These are phyloP conservation scores for Xylaria cubensis DNA, from an alignment of 495 filamentous ascomycete genomes.

Conservation along the genomic window DNA sequence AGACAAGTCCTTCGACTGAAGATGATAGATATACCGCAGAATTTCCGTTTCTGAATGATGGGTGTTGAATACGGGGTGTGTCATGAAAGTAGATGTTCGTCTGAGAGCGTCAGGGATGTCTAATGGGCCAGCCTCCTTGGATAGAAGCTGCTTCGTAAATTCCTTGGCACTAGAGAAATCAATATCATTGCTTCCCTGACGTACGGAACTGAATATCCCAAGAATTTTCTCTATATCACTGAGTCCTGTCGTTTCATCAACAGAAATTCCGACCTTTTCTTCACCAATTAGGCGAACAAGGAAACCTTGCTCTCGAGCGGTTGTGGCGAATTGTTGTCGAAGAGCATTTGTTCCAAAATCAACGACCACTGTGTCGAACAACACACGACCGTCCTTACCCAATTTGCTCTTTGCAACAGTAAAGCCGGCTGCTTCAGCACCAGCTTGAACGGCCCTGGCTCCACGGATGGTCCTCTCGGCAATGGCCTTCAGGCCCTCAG, in stretches of 20 bases:
- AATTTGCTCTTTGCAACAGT: constrained; percentile 63
- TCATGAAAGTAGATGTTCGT: constrained; percentile 78
- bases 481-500: constrained; percentile 81
- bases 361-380: constrained; percentile 86
- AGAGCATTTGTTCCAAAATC: constrained; percentile 48
- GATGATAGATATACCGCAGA: constrained; percentile 90
- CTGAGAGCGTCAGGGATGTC: constrained; percentile 66
- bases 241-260: constrained; percentile 50
- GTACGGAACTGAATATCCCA: constrained; percentile 24
- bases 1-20: constrained; percentile 95
- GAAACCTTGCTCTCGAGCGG: constrained; percentile 33
- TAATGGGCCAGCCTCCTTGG: constrained; percentile 52
- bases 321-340: constrained; percentile 15
- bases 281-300: constrained; percentile 36
- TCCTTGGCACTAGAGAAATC: constrained; percentile 45
- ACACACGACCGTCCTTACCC: constrained; percentile 57
- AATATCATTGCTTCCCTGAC: constrained; percentile 17
- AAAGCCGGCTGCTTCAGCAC: constrained; percentile 70
- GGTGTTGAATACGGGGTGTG: constrained; percentile 95
- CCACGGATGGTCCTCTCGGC: constrained; percentile 77
- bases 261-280: constrained; percentile 45
- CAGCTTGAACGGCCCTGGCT: constrained; percentile 72
- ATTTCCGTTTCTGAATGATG: constrained; percentile 97
- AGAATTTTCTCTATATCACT: constrained; percentile 40
- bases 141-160: constrained; percentile 43